phyloP scores from a whole-genome alignment of 148 eudicot species.

The Limonium bicolor region DNA sequence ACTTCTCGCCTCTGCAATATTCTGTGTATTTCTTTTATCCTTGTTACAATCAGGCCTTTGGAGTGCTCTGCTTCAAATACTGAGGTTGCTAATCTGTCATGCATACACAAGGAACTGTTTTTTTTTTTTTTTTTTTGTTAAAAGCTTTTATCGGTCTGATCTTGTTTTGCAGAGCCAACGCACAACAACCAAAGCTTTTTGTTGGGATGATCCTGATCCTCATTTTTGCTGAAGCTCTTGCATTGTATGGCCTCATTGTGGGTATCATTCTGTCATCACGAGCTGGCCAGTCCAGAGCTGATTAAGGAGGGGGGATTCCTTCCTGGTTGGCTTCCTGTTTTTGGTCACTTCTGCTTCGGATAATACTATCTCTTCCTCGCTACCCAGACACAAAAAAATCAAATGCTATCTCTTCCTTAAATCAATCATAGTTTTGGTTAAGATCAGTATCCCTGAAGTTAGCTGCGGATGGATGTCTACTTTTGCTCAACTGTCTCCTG shows the following conservation, averaged over 20 bases:
- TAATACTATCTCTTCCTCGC: too few relatives aligned
- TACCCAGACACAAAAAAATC: too few relatives aligned
- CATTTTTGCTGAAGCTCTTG: slow-evolving; percentile 46
- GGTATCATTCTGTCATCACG: slow-evolving; percentile 48
- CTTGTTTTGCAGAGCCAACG: slow-evolving; percentile 24
- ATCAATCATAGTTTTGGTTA: too few relatives aligned
- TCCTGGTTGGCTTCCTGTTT: too few relatives aligned
- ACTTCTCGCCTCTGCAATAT: too few relatives aligned
- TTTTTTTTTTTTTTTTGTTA: background rate
- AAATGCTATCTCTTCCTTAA: too few relatives aligned
- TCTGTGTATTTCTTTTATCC: too few relatives aligned
- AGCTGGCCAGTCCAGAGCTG: slow-evolving; percentile 53
- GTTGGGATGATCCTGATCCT: slow-evolving; percentile 47
- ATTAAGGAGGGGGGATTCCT: slow-evolving; percentile 19
- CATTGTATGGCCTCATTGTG: slow-evolving; percentile 43
- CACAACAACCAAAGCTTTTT: slow-evolving; percentile 41
- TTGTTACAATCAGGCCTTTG: background rate
- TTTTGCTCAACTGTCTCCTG: too few relatives aligned
- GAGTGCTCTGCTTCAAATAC: background rate
- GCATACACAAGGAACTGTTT: background rate
- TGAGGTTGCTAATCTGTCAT: background rate
- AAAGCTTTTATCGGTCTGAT: background rate
- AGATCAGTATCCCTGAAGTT: too few relatives aligned
- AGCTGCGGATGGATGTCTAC: too few relatives aligned
- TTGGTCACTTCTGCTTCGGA: too few relatives aligned